Evolutionary conservation across 371 early-diverging fungal species (phyloP), one percentile per base, ranked within the genome.

Genomic region (Mortierella sp.): DNA sequence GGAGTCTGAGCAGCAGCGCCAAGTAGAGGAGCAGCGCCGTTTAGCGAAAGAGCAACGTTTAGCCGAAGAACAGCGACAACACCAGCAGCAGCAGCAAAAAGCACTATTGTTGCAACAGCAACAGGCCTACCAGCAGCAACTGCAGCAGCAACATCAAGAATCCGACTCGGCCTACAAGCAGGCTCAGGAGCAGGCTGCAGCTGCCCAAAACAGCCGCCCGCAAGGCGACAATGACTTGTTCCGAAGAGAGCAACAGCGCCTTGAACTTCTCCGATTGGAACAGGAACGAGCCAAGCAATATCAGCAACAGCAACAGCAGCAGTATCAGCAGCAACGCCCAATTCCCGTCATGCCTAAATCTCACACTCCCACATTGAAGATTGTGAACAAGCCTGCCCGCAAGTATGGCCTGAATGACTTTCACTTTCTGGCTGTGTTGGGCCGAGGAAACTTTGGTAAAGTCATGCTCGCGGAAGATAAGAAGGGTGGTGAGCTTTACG

Each of bases 401-500:
- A 87, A 87, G 63, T 74, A 83, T 43, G 83, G 81, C 2, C 66
- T 89, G 66, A 84, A 85, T 10, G 96, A 97, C 83, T 98, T 98
- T 77, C 87, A 89, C 63, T 94, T 98, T 69, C 59, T 96, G 58
- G 94, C 95, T 55, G 97, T 97, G 2, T 84, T 99, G 11, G 99
- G 99, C 35, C 93, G 93, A 75, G 99, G 98, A 32, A 96, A 94
- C 83, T 98, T 97, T 90, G 98, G 98, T 69, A 98, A 85, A 88
- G 96, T 97, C 22, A 93, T 98, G 88, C 88, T 99, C 47, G 94
- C 96, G 0, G 93, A 94, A 76, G 93, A 96, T 66, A 81, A 81
- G 68, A 80, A 78, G 55, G 87, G 89, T 8, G 87, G 89, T 40
- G 87, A 92, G 61, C 87, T 95, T 20, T 95, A 94, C 69, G 99